These are phyloP conservation scores for Cordyceps cateniannulata DNA, from an alignment of 2,329 filamentous ascomycete species.

Conservation along the genomic window DNA sequence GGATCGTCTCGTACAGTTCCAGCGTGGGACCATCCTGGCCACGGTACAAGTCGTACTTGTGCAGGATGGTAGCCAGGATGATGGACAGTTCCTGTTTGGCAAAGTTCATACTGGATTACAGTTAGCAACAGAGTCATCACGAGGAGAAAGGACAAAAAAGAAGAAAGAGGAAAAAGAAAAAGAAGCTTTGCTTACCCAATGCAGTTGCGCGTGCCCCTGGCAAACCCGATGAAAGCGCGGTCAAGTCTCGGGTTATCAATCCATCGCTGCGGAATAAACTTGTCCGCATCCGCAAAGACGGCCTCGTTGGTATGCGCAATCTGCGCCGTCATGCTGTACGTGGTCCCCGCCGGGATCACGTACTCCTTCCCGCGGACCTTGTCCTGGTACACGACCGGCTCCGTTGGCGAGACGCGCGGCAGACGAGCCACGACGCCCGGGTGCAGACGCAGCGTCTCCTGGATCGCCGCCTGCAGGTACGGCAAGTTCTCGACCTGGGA, in stretches of 20 bases:
- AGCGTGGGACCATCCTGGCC: neutral
- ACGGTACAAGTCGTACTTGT: conserved; percentile 1
- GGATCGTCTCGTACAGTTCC: neutral
- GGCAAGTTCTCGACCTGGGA: conserved; percentile 5
- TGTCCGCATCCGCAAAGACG: conserved; percentile 33
- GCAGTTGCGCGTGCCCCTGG: neutral
- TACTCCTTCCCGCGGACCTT: conserved; percentile 17
- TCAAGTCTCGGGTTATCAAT: conserved; percentile 2
- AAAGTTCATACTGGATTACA: neutral
- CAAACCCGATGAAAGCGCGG: neutral
- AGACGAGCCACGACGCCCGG: conserved; percentile 23
- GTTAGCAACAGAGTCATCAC: no score
- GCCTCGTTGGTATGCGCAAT: conserved; percentile 32
- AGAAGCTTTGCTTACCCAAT: neutral
- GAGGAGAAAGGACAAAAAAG: no score
- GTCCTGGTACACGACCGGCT: conserved; percentile 24
- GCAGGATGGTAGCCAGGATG: neutral
- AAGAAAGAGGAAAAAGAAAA: no score
- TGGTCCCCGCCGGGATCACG: conserved; percentile 28
- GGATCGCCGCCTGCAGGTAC: conserved; percentile 6
- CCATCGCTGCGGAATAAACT: conserved; percentile 34
- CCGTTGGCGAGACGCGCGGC: conserved; percentile 22
- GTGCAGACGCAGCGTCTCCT: conserved; percentile 13
- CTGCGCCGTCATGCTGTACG: conserved; percentile 31
- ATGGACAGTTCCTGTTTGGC: conserved; percentile 4